Conservation (phyloP, 2,329 filamentous ascomycete species). For the Cercospora sp. region DNA sequence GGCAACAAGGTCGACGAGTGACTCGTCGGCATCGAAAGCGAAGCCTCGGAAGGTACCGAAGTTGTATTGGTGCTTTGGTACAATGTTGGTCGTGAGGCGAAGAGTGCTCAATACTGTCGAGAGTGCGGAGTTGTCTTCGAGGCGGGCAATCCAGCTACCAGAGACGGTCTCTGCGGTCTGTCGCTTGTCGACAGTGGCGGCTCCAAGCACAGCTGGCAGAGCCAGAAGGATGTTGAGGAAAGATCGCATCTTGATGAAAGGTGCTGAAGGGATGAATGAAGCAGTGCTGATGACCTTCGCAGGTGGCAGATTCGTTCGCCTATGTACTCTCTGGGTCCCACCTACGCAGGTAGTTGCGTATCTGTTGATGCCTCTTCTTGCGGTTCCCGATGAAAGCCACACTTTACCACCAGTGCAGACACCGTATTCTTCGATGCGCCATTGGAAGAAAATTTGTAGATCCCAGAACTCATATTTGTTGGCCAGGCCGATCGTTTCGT, state of each 20-base stretch:
- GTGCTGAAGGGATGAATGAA: background rate
- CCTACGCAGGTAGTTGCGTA: background rate
- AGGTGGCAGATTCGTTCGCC: background rate
- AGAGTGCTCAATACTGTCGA: slow-evolving; percentile 21
- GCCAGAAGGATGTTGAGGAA: slow-evolving; percentile 28
- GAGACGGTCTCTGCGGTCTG: slow-evolving; percentile 24
- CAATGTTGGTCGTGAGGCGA: slow-evolving; percentile 15
- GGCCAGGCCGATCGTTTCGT: slow-evolving; percentile 4
- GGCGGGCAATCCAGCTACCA: slow-evolving; percentile 28
- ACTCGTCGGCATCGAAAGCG: slow-evolving; percentile 39
- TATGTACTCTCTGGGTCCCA: background rate
- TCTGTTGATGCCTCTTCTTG: background rate
- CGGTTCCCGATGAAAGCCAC: background rate
- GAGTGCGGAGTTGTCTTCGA: slow-evolving; percentile 23
- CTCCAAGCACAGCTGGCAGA: slow-evolving; percentile 27
- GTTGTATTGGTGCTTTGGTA: slow-evolving; percentile 39
- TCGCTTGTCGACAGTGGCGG: slow-evolving; percentile 24
- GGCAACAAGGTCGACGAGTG: slow-evolving; percentile 37
- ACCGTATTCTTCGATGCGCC: background rate
- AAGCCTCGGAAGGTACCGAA: slow-evolving; percentile 46
- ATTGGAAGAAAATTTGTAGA: background rate
- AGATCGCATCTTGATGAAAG: slow-evolving; percentile 23
- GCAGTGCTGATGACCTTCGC: background rate
- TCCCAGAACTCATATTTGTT: background rate
- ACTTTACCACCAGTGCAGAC: background rate